phyloP scores from a whole-genome alignment of 495 filamentous ascomycete species.

The Beverwykella pulmonaria region DNA sequence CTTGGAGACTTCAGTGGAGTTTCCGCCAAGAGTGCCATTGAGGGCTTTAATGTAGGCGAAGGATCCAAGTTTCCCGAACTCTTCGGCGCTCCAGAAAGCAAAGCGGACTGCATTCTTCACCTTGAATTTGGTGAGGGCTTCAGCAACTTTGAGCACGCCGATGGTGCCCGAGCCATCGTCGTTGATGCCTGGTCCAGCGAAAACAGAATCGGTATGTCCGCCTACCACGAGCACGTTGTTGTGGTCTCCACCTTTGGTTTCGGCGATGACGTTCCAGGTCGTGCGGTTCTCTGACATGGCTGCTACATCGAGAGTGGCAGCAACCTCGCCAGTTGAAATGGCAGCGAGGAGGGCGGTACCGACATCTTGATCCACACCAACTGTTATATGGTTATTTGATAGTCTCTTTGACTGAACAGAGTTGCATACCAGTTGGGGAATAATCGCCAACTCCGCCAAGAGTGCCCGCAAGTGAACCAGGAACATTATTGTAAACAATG shows the following conservation, averaged over 20 bases:
- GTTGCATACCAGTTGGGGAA: slow-evolving; percentile 47
- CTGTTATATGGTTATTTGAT: slow-evolving; percentile 10
- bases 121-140: slow-evolving; percentile 58
- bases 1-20: slow-evolving; percentile 55
- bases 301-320: slow-evolving; percentile 44
- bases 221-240: slow-evolving; percentile 66
- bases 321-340: slow-evolving; percentile 44
- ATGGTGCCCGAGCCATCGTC: slow-evolving; percentile 70
- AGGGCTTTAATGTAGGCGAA: slow-evolving; percentile 60
- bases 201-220: slow-evolving; percentile 71
- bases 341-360: slow-evolving; percentile 53
- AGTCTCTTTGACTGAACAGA: not conserved
- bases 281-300: slow-evolving; percentile 43
- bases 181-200: slow-evolving; percentile 65
- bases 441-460: slow-evolving; percentile 57
- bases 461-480: slow-evolving; percentile 57
- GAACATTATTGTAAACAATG: slow-evolving; percentile 69
- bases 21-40: slow-evolving; percentile 28
- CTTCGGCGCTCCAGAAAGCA: slow-evolving; percentile 70
- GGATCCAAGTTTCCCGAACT: slow-evolving; percentile 67
- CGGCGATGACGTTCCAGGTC: slow-evolving; percentile 66
- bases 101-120: slow-evolving; percentile 71
- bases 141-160: slow-evolving; percentile 66
- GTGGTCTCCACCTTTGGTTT: slow-evolving; percentile 66
- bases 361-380: slow-evolving; percentile 57